Evolutionary conservation across 495 filamentous ascomycete species (phyloP).

Genomic region (Cercophora scortea): DNA sequence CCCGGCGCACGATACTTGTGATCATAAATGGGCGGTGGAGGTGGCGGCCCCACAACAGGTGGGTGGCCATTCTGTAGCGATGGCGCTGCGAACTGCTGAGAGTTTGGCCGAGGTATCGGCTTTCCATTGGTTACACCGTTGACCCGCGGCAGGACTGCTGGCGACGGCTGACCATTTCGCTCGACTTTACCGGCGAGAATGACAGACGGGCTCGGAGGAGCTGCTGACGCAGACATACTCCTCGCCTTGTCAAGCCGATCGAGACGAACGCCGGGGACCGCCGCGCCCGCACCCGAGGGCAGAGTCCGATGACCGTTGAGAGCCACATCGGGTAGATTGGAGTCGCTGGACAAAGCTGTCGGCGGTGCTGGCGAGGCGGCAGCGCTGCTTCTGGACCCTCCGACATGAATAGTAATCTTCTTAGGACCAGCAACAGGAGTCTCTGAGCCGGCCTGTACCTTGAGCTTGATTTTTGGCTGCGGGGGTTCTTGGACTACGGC

Average conservation of each 20-base stretch:
- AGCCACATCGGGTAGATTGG: slow-evolving; percentile 14
- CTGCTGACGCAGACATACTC: slow-evolving; percentile 34
- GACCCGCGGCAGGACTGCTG: slow-evolving; percentile 17
- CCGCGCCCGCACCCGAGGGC: slow-evolving; percentile 12
- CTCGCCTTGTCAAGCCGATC: slow-evolving; percentile 31
- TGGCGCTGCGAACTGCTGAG: slow-evolving; percentile 21
- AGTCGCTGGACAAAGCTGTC: slow-evolving; percentile 31
- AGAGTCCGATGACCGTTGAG: slow-evolving; percentile 20
- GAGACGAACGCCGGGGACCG: slow-evolving; percentile 15
- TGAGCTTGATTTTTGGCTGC: slow-evolving; percentile 71
- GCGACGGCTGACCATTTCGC: slow-evolving; percentile 29
- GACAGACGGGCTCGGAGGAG: slow-evolving; percentile 42
- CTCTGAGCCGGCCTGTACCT: slow-evolving; percentile 41
- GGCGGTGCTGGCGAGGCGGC: slow-evolving; percentile 49
- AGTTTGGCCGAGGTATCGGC: not conserved
- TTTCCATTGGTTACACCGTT: slow-evolving; percentile 25
- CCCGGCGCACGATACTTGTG: slow-evolving; percentile 35
- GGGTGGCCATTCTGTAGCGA: slow-evolving; percentile 19
- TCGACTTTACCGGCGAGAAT: slow-evolving; percentile 32
- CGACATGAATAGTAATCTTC: slow-evolving; percentile 50
- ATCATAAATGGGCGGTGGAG: slow-evolving; percentile 18
- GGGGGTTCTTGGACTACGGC: slow-evolving; percentile 51
- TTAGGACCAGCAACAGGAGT: slow-evolving; percentile 27
- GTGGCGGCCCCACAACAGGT: slow-evolving; percentile 1
- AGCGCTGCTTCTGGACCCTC: slow-evolving; percentile 39